Conservation (phyloP, 2,329 filamentous ascomycete species). For the Colletotrichum plurivorum region DNA sequence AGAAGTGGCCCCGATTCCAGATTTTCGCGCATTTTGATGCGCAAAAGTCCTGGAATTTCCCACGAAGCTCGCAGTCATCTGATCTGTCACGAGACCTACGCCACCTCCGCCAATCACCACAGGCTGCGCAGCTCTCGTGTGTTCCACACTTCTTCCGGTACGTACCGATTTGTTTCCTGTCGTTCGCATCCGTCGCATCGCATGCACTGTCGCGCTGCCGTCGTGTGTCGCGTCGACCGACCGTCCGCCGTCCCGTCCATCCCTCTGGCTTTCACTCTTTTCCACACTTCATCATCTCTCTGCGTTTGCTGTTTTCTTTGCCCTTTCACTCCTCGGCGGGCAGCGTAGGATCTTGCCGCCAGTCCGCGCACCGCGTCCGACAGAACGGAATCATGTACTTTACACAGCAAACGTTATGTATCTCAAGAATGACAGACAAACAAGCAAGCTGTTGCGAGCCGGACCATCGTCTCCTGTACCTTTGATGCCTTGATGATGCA, state of each 20-base stretch:
- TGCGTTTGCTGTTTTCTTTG: conserved; percentile 5
- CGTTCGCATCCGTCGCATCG: conserved; percentile 7
- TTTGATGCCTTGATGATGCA: conserved; percentile 14
- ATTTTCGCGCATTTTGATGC: conserved; percentile 49
- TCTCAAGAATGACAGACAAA: conserved; percentile 29
- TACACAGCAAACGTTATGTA: conserved; percentile 10
- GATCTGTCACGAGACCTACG: conserved; percentile 39
- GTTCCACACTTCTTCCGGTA: conserved; percentile 12
- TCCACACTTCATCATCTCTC: neutral
- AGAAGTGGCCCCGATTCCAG: conserved; percentile 56
- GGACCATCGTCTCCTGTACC: conserved; percentile 12
- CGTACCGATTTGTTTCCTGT: conserved; percentile 39
- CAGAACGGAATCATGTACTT: conserved; percentile 4
- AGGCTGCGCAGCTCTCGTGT: neutral
- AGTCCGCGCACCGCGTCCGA: neutral
- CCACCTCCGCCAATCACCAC: conserved; percentile 27
- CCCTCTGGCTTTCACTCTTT: neutral
- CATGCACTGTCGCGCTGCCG: neutral
- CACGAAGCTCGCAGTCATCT: conserved; percentile 40
- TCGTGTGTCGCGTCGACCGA: conserved; percentile 15
- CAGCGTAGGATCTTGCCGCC: conserved; percentile 14
- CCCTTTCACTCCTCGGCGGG: conserved; percentile 1
- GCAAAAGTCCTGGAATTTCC: conserved; percentile 38
- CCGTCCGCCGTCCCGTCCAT: no score
- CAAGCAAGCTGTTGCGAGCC: conserved; percentile 13